Conservation (phyloP, 163 green algal genomes). For the Volvox carteri region DNA sequence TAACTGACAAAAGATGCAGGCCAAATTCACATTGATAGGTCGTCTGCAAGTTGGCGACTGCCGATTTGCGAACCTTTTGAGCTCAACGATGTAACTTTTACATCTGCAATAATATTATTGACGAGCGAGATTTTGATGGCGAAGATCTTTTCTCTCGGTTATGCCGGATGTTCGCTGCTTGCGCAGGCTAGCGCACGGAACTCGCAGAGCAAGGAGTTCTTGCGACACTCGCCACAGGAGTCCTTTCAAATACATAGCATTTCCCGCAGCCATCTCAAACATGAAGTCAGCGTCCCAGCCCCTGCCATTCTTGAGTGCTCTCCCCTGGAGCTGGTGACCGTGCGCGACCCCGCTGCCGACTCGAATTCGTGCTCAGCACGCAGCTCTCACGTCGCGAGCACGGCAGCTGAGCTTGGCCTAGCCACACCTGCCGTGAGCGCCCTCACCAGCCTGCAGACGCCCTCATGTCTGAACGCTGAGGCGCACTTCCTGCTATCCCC, state of each 20-base stretch:
- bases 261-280: background rate
- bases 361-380: too few relatives aligned
- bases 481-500: background rate
- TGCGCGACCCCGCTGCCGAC: background rate
- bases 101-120: background rate
- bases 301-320: background rate
- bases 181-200: conserved; percentile 12
- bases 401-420: background rate
- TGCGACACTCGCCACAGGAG: background rate
- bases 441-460: background rate
- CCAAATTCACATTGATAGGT: background rate
- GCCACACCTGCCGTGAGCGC: background rate
- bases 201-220: background rate
- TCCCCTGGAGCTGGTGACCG: background rate
- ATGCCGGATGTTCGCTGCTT: background rate
- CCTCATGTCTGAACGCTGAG: background rate
- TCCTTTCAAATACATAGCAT: background rate
- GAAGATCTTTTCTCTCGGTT: conserved; percentile 13
- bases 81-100: background rate
- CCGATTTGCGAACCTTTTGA: background rate
- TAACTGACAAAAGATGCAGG: background rate
- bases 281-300: background rate
- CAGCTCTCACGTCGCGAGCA: background rate
- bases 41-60: conserved; percentile 12
- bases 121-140: background rate